Percentiles rank a stretch among this genome's conserved stretches.
These are phyloP conservation scores for Gossypioides kirkii DNA, from an alignment of 345 rosid species.

Conservation along the genomic window DNA sequence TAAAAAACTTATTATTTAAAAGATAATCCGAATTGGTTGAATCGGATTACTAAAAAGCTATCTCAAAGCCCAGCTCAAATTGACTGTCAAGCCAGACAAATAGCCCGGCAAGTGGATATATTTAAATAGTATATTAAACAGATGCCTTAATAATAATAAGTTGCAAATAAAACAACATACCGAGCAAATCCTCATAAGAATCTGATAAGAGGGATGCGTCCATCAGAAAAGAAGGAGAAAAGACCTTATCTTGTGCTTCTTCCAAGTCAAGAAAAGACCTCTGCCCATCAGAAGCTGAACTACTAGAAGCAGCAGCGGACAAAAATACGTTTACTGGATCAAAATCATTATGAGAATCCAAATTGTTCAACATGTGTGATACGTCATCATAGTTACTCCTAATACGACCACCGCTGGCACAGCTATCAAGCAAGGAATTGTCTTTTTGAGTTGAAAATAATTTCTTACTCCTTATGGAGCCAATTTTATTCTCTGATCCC, in stretches of 20 bases:
- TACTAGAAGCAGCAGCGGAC: conserved; percentile 56
- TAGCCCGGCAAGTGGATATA: background rate
- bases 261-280: conserved; percentile 61
- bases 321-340: conserved; percentile 71
- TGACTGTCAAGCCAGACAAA: background rate
- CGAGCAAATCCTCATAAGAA: conserved; percentile 84
- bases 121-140: background rate
- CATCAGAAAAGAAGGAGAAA: conserved; percentile 87
- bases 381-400: conserved; percentile 56
- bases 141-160: background rate
- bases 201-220: conserved; percentile 68
- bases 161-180: conserved; percentile 37
- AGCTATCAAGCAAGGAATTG: conserved; percentile 39
- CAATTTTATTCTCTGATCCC: conserved; percentile 49
- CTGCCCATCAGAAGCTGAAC: conserved; percentile 47
- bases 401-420: conserved; percentile 31
- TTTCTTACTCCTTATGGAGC: conserved; percentile 46
- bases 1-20: too few relatives aligned
- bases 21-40: background rate
- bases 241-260: conserved; percentile 63
- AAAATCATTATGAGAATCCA: conserved; percentile 61
- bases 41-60: too few relatives aligned
- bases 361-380: conserved; percentile 49
- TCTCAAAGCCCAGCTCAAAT: background rate
- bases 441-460: conserved; percentile 46